Percentiles rank a stretch among this genome's conserved stretches.
Conservation (phyloP, 2,329 filamentous ascomycete genomes). For the Periconia digitata region DNA sequence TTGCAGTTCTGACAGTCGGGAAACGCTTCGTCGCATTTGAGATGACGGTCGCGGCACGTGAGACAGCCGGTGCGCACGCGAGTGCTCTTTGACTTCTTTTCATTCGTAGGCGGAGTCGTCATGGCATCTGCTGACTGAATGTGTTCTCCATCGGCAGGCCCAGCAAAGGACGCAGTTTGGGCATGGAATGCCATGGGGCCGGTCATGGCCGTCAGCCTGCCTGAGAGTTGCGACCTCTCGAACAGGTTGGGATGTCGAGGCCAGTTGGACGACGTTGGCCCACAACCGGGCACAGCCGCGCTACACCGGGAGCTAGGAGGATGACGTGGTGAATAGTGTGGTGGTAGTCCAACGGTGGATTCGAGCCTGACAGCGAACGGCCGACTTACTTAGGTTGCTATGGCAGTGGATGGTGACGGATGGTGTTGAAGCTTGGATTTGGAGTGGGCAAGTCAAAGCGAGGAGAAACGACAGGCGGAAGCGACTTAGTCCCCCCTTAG, state of each 20-base stretch:
- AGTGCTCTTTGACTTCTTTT: constrained; percentile 74
- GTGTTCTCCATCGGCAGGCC: constrained; percentile 1
- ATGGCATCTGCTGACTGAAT: constrained; percentile 1
- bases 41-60: constrained; percentile 84
- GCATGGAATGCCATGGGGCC: constrained; percentile 7
- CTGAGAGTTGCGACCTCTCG: no score
- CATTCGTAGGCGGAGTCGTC: constrained; percentile 11
- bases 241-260: neutral
- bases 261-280: neutral
- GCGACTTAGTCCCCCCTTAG: neutral
- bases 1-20: constrained; percentile 75
- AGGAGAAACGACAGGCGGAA: neutral
- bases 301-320: neutral
- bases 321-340: neutral
- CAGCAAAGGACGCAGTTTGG: constrained; percentile 6
- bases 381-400: neutral
- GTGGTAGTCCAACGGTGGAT: neutral
- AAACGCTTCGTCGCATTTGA: constrained; percentile 83
- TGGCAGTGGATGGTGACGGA: neutral
- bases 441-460: constrained; percentile 8
- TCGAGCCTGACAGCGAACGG: neutral
- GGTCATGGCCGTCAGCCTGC: no score
- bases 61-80: constrained; percentile 75
- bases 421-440: constrained; percentile 7
- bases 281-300: neutral